A percentile compares a stretch with the other conserved stretches of the same genome.
Conservation (phyloP, 2,329 filamentous ascomycete genomes). For the Penicillium crustosum region DNA sequence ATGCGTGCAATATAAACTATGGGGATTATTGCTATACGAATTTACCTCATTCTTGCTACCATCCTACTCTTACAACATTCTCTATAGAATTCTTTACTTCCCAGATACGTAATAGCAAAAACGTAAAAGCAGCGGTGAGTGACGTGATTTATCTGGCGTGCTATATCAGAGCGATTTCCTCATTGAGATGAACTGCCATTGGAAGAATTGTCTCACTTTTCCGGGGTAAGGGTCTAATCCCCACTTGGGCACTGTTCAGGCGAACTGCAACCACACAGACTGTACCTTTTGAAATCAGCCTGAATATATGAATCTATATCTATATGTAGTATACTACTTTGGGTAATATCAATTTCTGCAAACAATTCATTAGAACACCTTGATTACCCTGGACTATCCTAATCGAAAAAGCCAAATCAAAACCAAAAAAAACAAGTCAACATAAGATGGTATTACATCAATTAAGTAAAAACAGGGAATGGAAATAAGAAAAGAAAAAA, state of each 20-base stretch:
- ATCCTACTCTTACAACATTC: not conserved
- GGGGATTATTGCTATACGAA: not conserved
- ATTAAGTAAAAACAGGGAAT: slow-evolving; percentile 8
- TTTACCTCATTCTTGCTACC: not conserved
- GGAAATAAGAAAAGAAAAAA: slow-evolving; percentile 2
- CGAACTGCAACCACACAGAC: not conserved
- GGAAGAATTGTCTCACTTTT: not conserved
- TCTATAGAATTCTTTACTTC: too few relatives aligned
- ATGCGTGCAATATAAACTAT: not conserved
- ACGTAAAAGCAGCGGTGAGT: not conserved
- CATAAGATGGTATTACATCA: slow-evolving; percentile 31
- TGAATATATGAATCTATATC: too few relatives aligned
- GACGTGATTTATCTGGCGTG: slow-evolving; percentile 6
- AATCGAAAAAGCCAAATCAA: not conserved
- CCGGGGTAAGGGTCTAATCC: slow-evolving; percentile 5
- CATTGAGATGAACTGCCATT: slow-evolving; percentile 1
- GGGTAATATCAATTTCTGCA: not conserved
- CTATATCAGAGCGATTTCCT: slow-evolving; percentile 1
- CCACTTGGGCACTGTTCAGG: not conserved
- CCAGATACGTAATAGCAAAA: not conserved
- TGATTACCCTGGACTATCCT: slow-evolving; percentile 19
- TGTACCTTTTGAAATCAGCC: not conserved
- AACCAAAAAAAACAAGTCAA: slow-evolving; percentile 13
- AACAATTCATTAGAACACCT: slow-evolving; percentile 25
- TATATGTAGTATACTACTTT: not conserved